phyloP scores from a whole-genome alignment of 129 eudicot genomes.

The Erigeron canadensis region DNA sequence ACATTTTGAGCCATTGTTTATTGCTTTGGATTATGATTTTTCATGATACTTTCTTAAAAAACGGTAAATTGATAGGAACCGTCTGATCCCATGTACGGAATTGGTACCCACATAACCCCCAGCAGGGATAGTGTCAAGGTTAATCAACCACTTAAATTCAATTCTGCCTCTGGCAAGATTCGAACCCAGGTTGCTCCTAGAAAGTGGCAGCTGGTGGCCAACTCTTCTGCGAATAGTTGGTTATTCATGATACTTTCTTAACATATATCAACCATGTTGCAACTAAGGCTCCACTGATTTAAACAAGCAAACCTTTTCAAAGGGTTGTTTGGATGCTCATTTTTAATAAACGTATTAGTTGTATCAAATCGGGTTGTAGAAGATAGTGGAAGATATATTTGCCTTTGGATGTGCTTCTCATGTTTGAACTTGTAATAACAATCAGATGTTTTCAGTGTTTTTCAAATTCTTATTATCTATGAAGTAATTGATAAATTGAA shows the following conservation, averaged over 20 bases:
- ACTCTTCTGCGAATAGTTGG: no score
- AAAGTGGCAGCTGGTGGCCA: no score
- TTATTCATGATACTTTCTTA: not conserved
- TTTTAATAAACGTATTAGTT: not conserved
- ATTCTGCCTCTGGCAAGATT: no score
- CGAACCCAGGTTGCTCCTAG: no score
- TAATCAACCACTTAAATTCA: no score
- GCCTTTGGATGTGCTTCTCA: constrained; percentile 1
- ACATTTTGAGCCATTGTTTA: not conserved
- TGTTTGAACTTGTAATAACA: not conserved
- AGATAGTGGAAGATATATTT: not conserved
- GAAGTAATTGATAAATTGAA: not conserved
- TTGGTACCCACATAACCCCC: no score
- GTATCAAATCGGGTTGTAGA: not conserved
- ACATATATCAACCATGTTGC: not conserved
- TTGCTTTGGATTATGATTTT: not conserved
- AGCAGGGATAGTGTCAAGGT: no score
- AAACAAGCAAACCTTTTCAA: not conserved
- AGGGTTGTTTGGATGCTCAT: constrained; percentile 9
- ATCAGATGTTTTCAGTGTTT: not conserved
- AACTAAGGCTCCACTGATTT: not conserved
- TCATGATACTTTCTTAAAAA: not conserved
- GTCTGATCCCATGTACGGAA: no score
- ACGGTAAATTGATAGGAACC: no score
- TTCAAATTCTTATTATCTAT: not conserved